Percentiles rank a stretch among this genome's conserved stretches.
Conservation (phyloP, 169 alveolate species). For the Plasmodium gonderi region DNA sequence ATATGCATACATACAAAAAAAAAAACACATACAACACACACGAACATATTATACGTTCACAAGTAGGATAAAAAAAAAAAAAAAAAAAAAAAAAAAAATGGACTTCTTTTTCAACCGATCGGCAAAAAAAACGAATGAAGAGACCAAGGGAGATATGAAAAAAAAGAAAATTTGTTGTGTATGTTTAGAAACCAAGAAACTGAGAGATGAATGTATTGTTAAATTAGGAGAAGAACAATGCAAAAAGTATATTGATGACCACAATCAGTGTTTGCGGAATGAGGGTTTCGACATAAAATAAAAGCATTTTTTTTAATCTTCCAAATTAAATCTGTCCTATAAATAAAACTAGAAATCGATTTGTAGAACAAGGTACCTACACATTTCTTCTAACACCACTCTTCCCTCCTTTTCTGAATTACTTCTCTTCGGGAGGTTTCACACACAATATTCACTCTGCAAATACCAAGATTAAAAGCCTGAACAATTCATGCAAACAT, state of each 20-base stretch:
- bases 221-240: conserved; percentile 80
- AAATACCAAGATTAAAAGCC: background rate
- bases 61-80: too few species aligned
- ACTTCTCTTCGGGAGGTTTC: too few species aligned
- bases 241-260: conserved; percentile 78
- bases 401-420: too few species aligned
- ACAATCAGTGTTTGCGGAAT: conserved; percentile 79
- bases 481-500: background rate
- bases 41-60: background rate
- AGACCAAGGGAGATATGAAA: conserved; percentile 8
- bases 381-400: too few species aligned
- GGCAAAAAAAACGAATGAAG: conserved; percentile 30
- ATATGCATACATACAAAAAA: too few species aligned
- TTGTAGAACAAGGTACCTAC: too few species aligned
- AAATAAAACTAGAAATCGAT: too few species aligned
- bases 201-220: conserved; percentile 83
- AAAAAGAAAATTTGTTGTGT: conserved; percentile 81
- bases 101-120: conserved; percentile 7
- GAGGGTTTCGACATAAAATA: conserved; percentile 82
- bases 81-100: conserved; percentile 7
- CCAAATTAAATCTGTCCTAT: too few species aligned
- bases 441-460: too few species aligned
- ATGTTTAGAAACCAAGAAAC: conserved; percentile 83
- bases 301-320: too few species aligned
- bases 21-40: too few species aligned